Base-by-base conservation (phyloP, 306 rosid genomes). In the Vicia villosa region DNA sequence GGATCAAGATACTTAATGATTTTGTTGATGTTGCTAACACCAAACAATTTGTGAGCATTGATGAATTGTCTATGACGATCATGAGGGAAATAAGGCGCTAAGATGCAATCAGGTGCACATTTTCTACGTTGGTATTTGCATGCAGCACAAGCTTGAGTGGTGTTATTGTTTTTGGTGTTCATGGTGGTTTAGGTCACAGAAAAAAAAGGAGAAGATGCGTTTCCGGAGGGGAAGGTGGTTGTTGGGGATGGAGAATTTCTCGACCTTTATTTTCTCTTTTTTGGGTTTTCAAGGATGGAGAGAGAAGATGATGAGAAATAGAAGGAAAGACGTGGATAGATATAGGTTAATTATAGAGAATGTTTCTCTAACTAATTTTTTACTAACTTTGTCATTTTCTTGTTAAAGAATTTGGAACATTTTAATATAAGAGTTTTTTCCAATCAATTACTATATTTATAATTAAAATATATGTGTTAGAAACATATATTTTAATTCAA, bases 61-160 rank as follows among this genome's bases (percentile, higher is more conserved):
- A 77, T 79, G 69, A 94, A 94, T 49, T 94, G 99, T 0, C 80
- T 75, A 8, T 83, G 95, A 11, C 84, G 84, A 62, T 88, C 86
- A 74, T 87, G 97, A 16, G 99, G 95, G 22, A 94, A 94, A 47
- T 80, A 94, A 13, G 99, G 99, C 7, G 99, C 96, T 0, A 94
- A 84, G 19, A 87, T 67, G 83, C 99, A 94, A 45, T 94, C 97
- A 0, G 99, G 84, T 0, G 96, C 91, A 61, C 99, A 94, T 75
- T 91, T 94, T 17, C 90, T 80, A 13, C 97, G 97, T 51, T 85
- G 99, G 86, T 88, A 87, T 16, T 87, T 91, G 37, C 99, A 94
- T 0, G 96, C 92, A 34, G 97, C 99, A 43, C 99, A 94, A 36
- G 99, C 99, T 66, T 94, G 97, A 47, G 87, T 52, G 51, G 86